Evolutionary conservation across 129 eudicot genomes (phyloP).

Genomic region (Oenanthe sinensis): DNA sequence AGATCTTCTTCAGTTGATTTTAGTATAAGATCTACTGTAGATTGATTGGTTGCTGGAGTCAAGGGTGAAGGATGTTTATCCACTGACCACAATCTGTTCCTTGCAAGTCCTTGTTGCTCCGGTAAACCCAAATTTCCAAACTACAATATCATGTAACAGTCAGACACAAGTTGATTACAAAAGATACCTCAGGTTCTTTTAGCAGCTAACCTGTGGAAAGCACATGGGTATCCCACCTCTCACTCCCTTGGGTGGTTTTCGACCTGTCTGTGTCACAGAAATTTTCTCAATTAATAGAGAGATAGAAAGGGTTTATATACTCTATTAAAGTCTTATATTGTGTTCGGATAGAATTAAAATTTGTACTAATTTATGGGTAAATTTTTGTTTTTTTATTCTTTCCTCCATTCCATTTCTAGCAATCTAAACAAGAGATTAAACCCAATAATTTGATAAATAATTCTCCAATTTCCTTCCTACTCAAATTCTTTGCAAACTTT

Average conservation of each 20-base stretch:
- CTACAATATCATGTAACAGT: slow-evolving; percentile 32
- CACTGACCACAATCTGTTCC: slow-evolving; percentile 71
- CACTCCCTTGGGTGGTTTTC: slow-evolving; percentile 67
- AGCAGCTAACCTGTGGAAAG: slow-evolving; percentile 72
- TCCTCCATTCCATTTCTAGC: neutral
- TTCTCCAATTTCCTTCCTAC: neutral
- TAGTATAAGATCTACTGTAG: slow-evolving; percentile 62
- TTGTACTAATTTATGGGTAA: neutral
- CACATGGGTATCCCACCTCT: slow-evolving; percentile 85
- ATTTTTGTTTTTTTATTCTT: too few relatives aligned
- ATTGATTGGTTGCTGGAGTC: slow-evolving; percentile 61
- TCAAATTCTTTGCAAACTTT: neutral
- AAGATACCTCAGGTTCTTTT: slow-evolving; percentile 5
- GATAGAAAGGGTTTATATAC: neutral
- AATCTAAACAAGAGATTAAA: neutral
- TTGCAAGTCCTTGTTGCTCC: slow-evolving; percentile 87
- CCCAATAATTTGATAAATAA: neutral
- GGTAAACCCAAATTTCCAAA: slow-evolving; percentile 72
- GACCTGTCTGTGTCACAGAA: slow-evolving; percentile 40
- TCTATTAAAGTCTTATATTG: neutral
- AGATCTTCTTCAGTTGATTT: slow-evolving; percentile 86
- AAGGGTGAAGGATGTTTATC: slow-evolving; percentile 74
- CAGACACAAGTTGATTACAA: slow-evolving; percentile 8
- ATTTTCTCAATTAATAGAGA: neutral
- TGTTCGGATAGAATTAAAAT: neutral